A percentile compares a stretch with the other conserved stretches of the same genome.
phyloP scores from a whole-genome alignment of 371 early-diverging fungal species.

The Parasitella parasitica region DNA sequence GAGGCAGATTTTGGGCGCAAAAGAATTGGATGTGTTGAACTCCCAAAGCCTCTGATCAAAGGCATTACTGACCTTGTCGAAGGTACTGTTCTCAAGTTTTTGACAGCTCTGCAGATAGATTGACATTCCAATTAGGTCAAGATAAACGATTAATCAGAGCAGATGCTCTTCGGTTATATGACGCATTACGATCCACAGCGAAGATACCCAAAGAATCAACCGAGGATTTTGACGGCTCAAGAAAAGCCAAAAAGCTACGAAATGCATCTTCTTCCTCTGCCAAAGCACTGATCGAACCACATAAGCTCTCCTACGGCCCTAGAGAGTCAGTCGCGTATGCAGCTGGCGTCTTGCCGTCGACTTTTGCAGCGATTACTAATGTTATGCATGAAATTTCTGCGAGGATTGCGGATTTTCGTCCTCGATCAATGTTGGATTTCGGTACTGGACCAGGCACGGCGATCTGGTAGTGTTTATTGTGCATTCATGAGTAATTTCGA shows the following conservation, averaged over 20 bases:
- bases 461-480: constrained; percentile 65
- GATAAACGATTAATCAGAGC: constrained; percentile 61
- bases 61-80: constrained; percentile 52
- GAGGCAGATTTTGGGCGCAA: constrained; percentile 74
- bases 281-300: constrained; percentile 43
- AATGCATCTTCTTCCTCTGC: constrained; percentile 1
- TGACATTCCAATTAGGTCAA: constrained; percentile 16
- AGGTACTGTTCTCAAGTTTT: neutral
- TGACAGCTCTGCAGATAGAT: neutral
- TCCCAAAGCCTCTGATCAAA: constrained; percentile 55
- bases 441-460: constrained; percentile 89
- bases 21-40: constrained; percentile 64
- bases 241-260: constrained; percentile 31
- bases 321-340: constrained; percentile 76
- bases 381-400: constrained; percentile 65
- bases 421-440: constrained; percentile 74
- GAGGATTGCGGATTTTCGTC: constrained; percentile 63
- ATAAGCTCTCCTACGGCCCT: constrained; percentile 73
- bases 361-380: constrained; percentile 68
- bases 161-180: constrained; percentile 70
- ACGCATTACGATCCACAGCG: constrained; percentile 68
- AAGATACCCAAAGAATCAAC: constrained; percentile 21
- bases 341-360: constrained; percentile 66
- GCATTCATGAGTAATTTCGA: no score
- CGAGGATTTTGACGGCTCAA: constrained; percentile 2